Evolutionary conservation across 2,329 filamentous ascomycete genomes (phyloP).

Genomic region (Talaromyces atroroseus): DNA sequence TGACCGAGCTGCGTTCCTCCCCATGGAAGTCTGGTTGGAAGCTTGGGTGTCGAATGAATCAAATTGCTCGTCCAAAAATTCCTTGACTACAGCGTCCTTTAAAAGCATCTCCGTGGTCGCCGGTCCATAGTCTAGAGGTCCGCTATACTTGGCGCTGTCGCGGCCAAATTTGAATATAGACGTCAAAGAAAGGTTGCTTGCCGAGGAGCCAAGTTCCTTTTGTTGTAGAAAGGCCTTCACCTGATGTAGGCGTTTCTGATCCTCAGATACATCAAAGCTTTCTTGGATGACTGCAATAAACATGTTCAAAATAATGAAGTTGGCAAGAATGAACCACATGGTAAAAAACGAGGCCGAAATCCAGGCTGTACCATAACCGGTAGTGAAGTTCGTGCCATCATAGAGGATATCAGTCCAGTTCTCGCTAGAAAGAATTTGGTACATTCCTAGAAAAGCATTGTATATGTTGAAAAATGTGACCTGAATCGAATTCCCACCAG

Average conservation of each 20-base stretch:
- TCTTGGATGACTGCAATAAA: slow-evolving; percentile 99
- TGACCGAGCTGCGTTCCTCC: slow-evolving; percentile 40
- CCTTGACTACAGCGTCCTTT: slow-evolving; percentile 89
- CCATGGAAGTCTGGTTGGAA: background rate
- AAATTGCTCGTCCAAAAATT: slow-evolving; percentile 76
- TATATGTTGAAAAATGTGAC: slow-evolving; percentile 86
- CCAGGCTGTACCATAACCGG: slow-evolving; percentile 69
- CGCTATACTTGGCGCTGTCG: slow-evolving; percentile 59
- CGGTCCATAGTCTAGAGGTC: slow-evolving; percentile 86
- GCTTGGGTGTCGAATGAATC: slow-evolving; percentile 11
- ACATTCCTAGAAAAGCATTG: slow-evolving; percentile 97
- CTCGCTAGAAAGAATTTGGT: slow-evolving; percentile 91
- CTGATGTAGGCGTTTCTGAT: slow-evolving; percentile 94
- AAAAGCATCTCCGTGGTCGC: slow-evolving; percentile 93
- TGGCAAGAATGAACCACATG: slow-evolving; percentile 90
- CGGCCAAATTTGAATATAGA: slow-evolving; percentile 58
- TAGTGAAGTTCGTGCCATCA: slow-evolving; percentile 66
- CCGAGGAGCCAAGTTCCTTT: slow-evolving; percentile 69
- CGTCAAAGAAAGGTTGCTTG: slow-evolving; percentile 61
- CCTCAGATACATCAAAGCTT: slow-evolving; percentile 97
- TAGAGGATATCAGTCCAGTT: slow-evolving; percentile 92
- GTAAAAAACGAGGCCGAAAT: slow-evolving; percentile 87
- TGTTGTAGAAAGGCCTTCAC: slow-evolving; percentile 91
- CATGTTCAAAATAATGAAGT: slow-evolving; percentile 97
- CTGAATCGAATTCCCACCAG: slow-evolving; percentile 56